A percentile compares a stretch with the other conserved stretches of the same genome.
These are phyloP conservation scores for Parsonsia alboflavescens DNA, from an alignment of 257 asterid species.

Conservation along the genomic window DNA sequence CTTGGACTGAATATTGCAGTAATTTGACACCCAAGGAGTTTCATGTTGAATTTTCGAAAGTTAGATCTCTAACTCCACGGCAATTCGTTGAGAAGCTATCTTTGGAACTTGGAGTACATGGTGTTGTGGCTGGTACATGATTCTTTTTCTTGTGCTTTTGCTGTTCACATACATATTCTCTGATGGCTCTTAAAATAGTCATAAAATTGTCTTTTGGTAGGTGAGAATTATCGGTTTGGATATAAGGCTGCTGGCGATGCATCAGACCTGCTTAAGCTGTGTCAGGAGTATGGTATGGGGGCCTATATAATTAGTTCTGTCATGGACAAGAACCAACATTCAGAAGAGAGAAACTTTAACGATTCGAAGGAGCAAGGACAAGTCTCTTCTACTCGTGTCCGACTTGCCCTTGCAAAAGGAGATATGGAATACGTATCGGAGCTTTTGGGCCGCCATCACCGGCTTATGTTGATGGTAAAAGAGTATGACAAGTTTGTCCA, in stretches of 20 bases:
- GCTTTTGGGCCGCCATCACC: slow-evolving; percentile 83
- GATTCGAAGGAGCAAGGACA: slow-evolving; percentile 73
- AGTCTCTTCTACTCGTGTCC: slow-evolving; percentile 92
- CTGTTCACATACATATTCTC: no score
- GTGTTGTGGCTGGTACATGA: slow-evolving; percentile 83
- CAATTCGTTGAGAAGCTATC: slow-evolving; percentile 81
- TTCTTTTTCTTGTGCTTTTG: no score
- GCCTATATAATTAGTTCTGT: slow-evolving; percentile 68
- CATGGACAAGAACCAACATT: slow-evolving; percentile 69
- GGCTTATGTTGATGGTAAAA: slow-evolving; percentile 42
- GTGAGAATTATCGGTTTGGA: slow-evolving; percentile 91
- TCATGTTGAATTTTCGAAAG: slow-evolving; percentile 73
- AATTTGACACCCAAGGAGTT: slow-evolving; percentile 60
- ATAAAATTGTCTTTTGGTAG: slow-evolving; percentile 29
- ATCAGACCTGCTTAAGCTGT: slow-evolving; percentile 60
- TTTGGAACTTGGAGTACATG: slow-evolving; percentile 71
- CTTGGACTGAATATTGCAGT: slow-evolving; percentile 75
- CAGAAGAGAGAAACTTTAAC: slow-evolving; percentile 16
- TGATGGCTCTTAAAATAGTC: slow-evolving; percentile 3
- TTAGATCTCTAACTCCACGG: slow-evolving; percentile 66
- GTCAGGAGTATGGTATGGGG: slow-evolving; percentile 59
- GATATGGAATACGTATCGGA: slow-evolving; percentile 77
- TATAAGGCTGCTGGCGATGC: slow-evolving; percentile 78
- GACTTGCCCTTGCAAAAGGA: slow-evolving; percentile 73
- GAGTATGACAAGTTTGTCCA: slow-evolving; percentile 24